Conservation (phyloP, 768 basidiomycete species). For the Leccinum uliginosum region DNA sequence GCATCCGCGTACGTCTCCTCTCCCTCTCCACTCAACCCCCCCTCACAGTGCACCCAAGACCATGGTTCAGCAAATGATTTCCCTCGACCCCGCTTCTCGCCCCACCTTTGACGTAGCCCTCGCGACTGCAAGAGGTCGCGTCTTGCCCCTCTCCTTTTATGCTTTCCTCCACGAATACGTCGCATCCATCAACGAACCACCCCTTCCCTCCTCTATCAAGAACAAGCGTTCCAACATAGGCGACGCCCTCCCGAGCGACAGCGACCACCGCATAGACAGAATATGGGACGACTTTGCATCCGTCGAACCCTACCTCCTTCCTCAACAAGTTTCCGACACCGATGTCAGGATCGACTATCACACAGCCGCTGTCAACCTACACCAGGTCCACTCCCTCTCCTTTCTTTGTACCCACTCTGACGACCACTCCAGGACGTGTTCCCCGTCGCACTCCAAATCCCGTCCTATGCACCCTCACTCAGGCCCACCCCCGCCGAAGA, state of each 20-base stretch:
- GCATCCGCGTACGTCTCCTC: constrained; percentile 63
- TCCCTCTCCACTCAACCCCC: not conserved
- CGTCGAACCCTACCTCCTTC: constrained; percentile 63
- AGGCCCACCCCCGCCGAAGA: constrained; percentile 69
- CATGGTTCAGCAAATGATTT: constrained; percentile 88
- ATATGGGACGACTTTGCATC: constrained; percentile 87
- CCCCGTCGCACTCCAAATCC: constrained; percentile 67
- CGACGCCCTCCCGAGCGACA: constrained; percentile 62
- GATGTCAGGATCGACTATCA: constrained; percentile 56
- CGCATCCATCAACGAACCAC: constrained; percentile 69
- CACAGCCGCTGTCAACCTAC: constrained; percentile 44
- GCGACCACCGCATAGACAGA: constrained; percentile 79
- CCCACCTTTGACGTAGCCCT: constrained; percentile 81
- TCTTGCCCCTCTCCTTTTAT: constrained; percentile 93
- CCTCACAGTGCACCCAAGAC: constrained; percentile 43
- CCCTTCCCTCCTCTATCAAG: constrained; percentile 34
- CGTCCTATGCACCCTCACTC: constrained; percentile 39
- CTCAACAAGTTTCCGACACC: constrained; percentile 42
- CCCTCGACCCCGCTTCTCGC: constrained; percentile 67
- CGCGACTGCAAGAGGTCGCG: constrained; percentile 65
- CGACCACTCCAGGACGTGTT: constrained; percentile 56
- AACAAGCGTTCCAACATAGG: constrained; percentile 22
- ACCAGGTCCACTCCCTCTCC: constrained; percentile 44
- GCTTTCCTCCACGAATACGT: constrained; percentile 91
- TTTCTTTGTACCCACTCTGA: not conserved